Conservation (phyloP, 352 stramenopile genomes). For the Pythium apleroticum region DNA sequence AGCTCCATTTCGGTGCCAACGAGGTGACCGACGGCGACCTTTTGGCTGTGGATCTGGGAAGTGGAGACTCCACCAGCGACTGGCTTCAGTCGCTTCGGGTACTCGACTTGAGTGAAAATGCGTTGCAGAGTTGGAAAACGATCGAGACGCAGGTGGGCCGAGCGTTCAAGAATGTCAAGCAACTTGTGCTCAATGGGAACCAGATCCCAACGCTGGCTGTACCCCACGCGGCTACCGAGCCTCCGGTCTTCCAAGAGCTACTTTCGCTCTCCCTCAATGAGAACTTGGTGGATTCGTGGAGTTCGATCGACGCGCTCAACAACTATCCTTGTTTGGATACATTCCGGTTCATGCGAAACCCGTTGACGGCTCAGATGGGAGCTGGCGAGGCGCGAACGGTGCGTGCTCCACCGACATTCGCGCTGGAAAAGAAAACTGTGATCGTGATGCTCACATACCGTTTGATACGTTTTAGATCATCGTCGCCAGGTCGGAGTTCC, state of each 20-base stretch:
- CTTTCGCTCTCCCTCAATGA: constrained; percentile 58
- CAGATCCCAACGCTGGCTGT: constrained; percentile 46
- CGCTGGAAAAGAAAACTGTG: not conserved
- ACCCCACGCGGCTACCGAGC: not conserved
- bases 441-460: not conserved
- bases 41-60: not conserved
- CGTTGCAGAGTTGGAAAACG: constrained; percentile 44
- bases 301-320: constrained; percentile 74
- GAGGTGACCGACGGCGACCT: constrained; percentile 52
- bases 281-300: constrained; percentile 71
- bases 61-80: not conserved
- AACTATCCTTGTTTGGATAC: constrained; percentile 51
- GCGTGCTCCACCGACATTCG: not conserved
- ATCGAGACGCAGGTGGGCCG: constrained; percentile 41
- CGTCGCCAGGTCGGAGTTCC: constrained; percentile 49
- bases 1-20: constrained; percentile 65
- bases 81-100: constrained; percentile 34
- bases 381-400: constrained; percentile 62
- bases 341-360: constrained; percentile 70
- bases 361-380: constrained; percentile 64
- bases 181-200: constrained; percentile 70
- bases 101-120: constrained; percentile 70
- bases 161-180: constrained; percentile 44
- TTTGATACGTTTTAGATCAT: constrained; percentile 35
- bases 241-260: constrained; percentile 44